A percentile compares a stretch with the other conserved stretches of the same genome.
These are phyloP conservation scores for Mycena floridula DNA, from an alignment of 768 basidiomycete species.

Conservation along the genomic window DNA sequence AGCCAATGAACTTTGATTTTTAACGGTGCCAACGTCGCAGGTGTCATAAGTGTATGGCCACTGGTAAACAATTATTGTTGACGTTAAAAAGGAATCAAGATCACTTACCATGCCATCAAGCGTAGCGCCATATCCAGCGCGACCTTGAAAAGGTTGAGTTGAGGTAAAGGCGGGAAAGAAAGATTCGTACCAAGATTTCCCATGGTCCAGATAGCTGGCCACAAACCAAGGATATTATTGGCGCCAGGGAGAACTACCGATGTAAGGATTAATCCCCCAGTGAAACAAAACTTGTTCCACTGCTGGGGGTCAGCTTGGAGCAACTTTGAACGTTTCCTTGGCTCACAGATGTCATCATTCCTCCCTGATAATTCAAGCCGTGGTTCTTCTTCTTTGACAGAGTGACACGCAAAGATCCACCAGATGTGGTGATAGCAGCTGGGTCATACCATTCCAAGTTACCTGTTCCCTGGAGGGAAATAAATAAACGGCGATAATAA, in stretches of 20 bases:
- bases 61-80: slow-evolving; percentile 56
- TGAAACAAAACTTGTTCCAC: slow-evolving; percentile 72
- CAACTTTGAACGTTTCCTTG: slow-evolving; percentile 50
- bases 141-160: slow-evolving; percentile 30
- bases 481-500: too few relatives aligned
- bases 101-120: slow-evolving; percentile 53
- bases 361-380: slow-evolving; percentile 47
- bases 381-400: slow-evolving; percentile 43
- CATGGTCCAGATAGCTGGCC: slow-evolving; percentile 27
- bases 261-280: slow-evolving; percentile 47
- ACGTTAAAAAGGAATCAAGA: slow-evolving; percentile 6
- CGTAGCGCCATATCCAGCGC: slow-evolving; percentile 68
- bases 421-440: slow-evolving; percentile 44
- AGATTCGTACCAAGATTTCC: slow-evolving; percentile 45
- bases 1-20: slow-evolving; percentile 81
- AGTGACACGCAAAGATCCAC: slow-evolving; percentile 52
- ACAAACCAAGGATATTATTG: slow-evolving; percentile 6
- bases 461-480: too few relatives aligned
- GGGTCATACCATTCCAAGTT: slow-evolving; percentile 64
- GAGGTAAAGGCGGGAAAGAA: slow-evolving; percentile 31
- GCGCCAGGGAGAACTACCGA: slow-evolving; percentile 6
- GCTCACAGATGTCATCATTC: slow-evolving; percentile 35
- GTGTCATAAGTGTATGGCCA: slow-evolving; percentile 68
- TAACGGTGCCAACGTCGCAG: slow-evolving; percentile 75
- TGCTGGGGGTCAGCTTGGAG: slow-evolving; percentile 26